These are phyloP conservation scores for Teunomyces lycoperdinae DNA, from an alignment of 805 yeast species.

Conservation along the genomic window DNA sequence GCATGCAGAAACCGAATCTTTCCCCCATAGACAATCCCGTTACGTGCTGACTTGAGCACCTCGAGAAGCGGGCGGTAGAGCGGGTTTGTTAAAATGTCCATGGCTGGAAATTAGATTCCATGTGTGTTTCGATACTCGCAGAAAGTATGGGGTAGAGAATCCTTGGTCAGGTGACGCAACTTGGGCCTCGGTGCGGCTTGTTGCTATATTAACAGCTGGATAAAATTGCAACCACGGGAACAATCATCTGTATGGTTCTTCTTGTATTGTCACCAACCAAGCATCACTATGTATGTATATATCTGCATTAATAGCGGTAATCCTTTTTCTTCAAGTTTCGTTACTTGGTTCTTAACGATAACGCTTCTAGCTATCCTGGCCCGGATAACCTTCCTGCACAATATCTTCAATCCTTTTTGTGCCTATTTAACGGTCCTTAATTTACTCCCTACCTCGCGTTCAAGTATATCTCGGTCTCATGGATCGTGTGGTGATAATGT, in stretches of 20 bases:
- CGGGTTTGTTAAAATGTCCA: slow-evolving; percentile 20
- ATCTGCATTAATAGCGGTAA: no score
- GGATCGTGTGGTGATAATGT: background rate
- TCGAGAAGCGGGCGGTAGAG: slow-evolving; percentile 31
- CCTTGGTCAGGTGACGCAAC: background rate
- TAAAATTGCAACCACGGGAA: no score
- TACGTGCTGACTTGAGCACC: slow-evolving; percentile 35
- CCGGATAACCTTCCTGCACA: no score
- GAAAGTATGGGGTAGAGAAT: slow-evolving; percentile 2
- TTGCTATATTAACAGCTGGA: background rate
- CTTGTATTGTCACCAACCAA: no score
- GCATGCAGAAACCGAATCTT: slow-evolving; percentile 63
- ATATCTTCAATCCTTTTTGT: no score
- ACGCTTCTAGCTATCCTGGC: no score
- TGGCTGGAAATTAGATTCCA: background rate
- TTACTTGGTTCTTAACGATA: no score
- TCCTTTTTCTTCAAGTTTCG: no score
- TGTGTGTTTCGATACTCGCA: background rate
- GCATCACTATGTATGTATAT: no score
- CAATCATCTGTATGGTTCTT: no score
- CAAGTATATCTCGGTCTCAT: background rate
- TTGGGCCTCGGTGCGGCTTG: background rate
- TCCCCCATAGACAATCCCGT: slow-evolving; percentile 60
- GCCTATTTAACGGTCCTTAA: background rate
- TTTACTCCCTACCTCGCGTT: background rate